A percentile compares a stretch with the other conserved stretches of the same genome.
These are phyloP conservation scores for Hymenoscyphus salicellus DNA, from an alignment of 2,329 filamentous ascomycete species.

Conservation along the genomic window DNA sequence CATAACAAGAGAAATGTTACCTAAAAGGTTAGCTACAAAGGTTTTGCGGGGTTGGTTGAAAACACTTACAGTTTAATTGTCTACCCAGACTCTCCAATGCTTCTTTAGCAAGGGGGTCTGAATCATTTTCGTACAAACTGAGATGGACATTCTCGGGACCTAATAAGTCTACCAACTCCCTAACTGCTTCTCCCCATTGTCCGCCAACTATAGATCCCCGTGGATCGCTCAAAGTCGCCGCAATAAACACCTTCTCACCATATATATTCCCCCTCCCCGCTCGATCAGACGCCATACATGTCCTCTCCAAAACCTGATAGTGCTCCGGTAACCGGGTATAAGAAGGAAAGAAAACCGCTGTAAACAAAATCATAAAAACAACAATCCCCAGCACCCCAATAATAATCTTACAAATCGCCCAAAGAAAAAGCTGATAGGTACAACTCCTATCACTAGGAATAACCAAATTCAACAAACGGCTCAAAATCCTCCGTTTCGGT, in stretches of 20 bases:
- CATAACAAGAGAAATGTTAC: neutral
- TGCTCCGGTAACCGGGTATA: conserved; percentile 1
- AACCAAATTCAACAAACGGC: neutral
- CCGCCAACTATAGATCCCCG: conserved; percentile 59
- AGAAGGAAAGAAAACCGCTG: conserved; percentile 2
- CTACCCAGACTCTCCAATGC: neutral
- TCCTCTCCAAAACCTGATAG: neutral
- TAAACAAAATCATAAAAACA: conserved; percentile 2
- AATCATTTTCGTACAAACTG: conserved; percentile 60
- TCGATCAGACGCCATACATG: neutral
- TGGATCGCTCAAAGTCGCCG: neutral
- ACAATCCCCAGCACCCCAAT: neutral
- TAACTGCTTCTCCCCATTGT: conserved; percentile 58
- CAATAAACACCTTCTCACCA: conserved; percentile 2
- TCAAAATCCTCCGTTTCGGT: neutral
- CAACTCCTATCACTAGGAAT: neutral
- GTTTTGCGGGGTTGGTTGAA: neutral
- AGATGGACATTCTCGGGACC: conserved; percentile 65
- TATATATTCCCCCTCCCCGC: neutral
- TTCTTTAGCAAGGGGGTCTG: neutral
- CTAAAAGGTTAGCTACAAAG: neutral
- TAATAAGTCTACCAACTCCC: conserved; percentile 60
- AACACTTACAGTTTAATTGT: conserved; percentile 1
- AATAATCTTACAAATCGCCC: neutral
- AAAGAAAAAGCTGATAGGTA: neutral